These are phyloP conservation scores for Nothopassalora personata DNA, from an alignment of 2,329 filamentous ascomycete species.

Conservation along the genomic window DNA sequence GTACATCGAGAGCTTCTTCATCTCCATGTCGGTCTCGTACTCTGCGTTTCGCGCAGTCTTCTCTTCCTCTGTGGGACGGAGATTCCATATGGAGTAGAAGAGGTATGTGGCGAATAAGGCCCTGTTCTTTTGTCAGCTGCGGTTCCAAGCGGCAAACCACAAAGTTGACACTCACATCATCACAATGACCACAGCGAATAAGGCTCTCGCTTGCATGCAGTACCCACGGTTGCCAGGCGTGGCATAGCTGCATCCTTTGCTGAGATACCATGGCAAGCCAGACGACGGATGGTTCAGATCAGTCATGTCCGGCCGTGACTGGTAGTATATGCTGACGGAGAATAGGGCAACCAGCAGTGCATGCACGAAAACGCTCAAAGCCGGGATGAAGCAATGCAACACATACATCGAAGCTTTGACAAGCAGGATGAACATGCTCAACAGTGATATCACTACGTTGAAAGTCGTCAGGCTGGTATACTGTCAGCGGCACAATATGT, in stretches of 20 bases:
- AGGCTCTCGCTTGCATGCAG: slow-evolving; percentile 63
- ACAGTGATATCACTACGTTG: slow-evolving; percentile 70
- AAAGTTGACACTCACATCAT: slow-evolving; percentile 56
- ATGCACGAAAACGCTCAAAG: slow-evolving; percentile 58
- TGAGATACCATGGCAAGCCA: slow-evolving; percentile 68
- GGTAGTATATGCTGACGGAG: slow-evolving; percentile 61
- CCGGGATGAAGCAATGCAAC: slow-evolving; percentile 65
- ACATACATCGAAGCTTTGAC: slow-evolving; percentile 64
- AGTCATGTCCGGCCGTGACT: slow-evolving; percentile 67
- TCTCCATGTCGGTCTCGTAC: slow-evolving; percentile 33
- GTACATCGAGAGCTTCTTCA: slow-evolving; percentile 50
- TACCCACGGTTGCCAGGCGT: slow-evolving; percentile 49
- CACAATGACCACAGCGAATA: slow-evolving; percentile 59
- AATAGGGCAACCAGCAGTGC: slow-evolving; percentile 57
- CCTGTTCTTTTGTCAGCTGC: slow-evolving; percentile 36
- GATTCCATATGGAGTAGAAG: slow-evolving; percentile 53
- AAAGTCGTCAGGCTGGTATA: slow-evolving; percentile 61
- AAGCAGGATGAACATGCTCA: slow-evolving; percentile 70
- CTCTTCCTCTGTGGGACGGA: slow-evolving; percentile 40
- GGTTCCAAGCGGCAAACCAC: neutral
- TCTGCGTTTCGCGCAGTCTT: slow-evolving; percentile 25
- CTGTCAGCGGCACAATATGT: slow-evolving; percentile 7
- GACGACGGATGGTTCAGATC: slow-evolving; percentile 58
- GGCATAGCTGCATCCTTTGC: slow-evolving; percentile 54
- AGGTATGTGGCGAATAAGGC: slow-evolving; percentile 57